Evolutionary conservation across 768 basidiomycete genomes (phyloP).

Genomic region (Leccinellum rugosiceps): DNA sequence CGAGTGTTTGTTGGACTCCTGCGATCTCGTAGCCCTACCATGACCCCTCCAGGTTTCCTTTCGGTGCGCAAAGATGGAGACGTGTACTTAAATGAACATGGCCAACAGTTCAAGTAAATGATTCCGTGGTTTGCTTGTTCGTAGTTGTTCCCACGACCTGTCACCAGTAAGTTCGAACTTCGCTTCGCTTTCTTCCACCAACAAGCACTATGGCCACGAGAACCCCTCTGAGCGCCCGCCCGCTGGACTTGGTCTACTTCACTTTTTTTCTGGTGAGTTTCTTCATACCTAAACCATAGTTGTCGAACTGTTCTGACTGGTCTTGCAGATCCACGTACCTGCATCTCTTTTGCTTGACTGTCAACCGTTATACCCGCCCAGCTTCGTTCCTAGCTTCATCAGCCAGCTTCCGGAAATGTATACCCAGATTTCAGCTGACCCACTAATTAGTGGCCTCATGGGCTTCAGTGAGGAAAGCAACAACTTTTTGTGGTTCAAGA

Average conservation of each 20-base stretch:
- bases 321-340: slow-evolving; percentile 56
- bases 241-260: slow-evolving; percentile 67
- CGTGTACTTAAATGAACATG: too few relatives aligned
- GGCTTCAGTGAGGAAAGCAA: slow-evolving; percentile 36
- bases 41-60: too few relatives aligned
- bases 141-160: not conserved
- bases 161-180: not conserved
- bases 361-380: slow-evolving; percentile 59
- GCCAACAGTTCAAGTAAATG: too few relatives aligned
- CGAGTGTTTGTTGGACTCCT: too few relatives aligned
- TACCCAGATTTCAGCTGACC: slow-evolving; percentile 59
- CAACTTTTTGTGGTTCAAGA: slow-evolving; percentile 59
- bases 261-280: slow-evolving; percentile 59
- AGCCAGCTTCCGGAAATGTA: slow-evolving; percentile 48
- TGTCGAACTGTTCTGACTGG: not conserved
- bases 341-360: slow-evolving; percentile 69
- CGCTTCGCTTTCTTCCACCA: not conserved
- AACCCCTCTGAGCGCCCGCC: slow-evolving; percentile 51
- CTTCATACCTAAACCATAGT: not conserved
- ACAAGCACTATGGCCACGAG: slow-evolving; percentile 7
- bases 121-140: too few relatives aligned
- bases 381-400: slow-evolving; percentile 47
- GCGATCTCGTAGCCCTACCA: too few relatives aligned
- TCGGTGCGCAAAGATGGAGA: too few relatives aligned
- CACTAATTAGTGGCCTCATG: slow-evolving; percentile 53